Evolutionary conservation across 108 stramenopile species (phyloP), one percentile per base, ranked within the genome.

Genomic region (Fistulifera pelliculosa): DNA sequence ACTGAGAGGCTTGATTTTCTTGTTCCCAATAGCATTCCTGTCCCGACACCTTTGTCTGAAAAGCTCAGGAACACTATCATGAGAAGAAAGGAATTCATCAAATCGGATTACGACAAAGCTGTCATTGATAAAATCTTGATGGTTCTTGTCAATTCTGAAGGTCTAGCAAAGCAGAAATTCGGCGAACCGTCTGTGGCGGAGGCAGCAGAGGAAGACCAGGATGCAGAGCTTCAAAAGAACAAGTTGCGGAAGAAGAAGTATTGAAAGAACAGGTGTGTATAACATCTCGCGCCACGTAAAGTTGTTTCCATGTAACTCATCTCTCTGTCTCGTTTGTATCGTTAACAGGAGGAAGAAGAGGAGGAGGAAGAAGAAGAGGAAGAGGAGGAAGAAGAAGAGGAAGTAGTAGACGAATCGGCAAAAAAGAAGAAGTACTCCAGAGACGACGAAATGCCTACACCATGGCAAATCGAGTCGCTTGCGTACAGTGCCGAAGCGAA

Each of bases 191-290:
- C 74, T 43, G 19, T 72, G 27, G 80, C 70, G 16, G 94, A 90
- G 53, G 76, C 72, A 11, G 85, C 79, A 24, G 86, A 89, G 41
- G 95, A 87, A 58, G 84, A 82, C 18, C 80, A 93, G 48, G 90
- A 86, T 52, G 74, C 66, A 11, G 95, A 94, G 44, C 69, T 96
- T 49, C 88, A 94, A 81, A 87, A 18, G 97, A 98, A 63, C 94
- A 96, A 72, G 90, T 92, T 10, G 81, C 90, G n/a, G 96, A 94
- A 62, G 93, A 98, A 72, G 97, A 98, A 65, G 93, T 94, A 4
- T 73, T 95, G 21, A 94, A 98, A 58, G 98, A 99, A 62, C 92
- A 95, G 71, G 97, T 69, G 54, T 16, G 73, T 54, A 47, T 49
- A n/a, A n/a, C 27, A 28, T 21, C 44, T 12, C 23, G n/a, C 62